These are phyloP conservation scores for Magnusiomyces magnusii DNA, from an alignment of 1,139 yeast genomes.

Conservation along the genomic window DNA sequence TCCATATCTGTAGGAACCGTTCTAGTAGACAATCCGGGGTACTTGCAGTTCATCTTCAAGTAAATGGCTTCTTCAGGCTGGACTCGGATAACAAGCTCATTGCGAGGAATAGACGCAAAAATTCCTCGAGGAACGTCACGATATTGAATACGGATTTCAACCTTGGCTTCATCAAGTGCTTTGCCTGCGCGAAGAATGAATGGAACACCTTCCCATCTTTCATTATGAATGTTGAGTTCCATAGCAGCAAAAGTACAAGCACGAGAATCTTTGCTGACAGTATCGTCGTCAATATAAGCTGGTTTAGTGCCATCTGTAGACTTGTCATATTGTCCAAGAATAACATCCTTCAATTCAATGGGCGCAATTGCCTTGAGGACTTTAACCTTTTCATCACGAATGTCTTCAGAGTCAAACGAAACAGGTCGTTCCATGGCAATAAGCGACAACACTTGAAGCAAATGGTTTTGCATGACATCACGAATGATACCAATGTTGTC, in stretches of 20 bases:
- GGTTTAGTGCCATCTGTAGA: slow-evolving; percentile 88
- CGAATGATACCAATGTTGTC: slow-evolving; percentile 93
- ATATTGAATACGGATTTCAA: slow-evolving; percentile 90
- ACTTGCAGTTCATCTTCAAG: slow-evolving; percentile 83
- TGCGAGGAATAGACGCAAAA: slow-evolving; percentile 74
- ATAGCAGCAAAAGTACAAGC: slow-evolving; percentile 92
- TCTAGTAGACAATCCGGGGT: slow-evolving; percentile 81
- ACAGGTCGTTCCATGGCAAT: slow-evolving; percentile 95
- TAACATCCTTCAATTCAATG: slow-evolving; percentile 55
- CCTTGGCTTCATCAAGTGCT: slow-evolving; percentile 83
- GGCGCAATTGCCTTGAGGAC: slow-evolving; percentile 75
- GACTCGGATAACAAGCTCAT: slow-evolving; percentile 85
- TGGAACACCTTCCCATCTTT: slow-evolving; percentile 98
- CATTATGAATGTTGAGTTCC: slow-evolving; percentile 69
- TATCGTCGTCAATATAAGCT: slow-evolving; percentile 83
- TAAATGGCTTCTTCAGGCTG: slow-evolving; percentile 96
- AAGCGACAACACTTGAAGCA: slow-evolving; percentile 84
- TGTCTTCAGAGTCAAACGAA: slow-evolving; percentile 81
- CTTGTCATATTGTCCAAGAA: slow-evolving; percentile 81
- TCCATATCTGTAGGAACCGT: slow-evolving; percentile 86
- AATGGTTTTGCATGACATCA: slow-evolving; percentile 97
- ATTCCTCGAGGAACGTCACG: slow-evolving; percentile 79
- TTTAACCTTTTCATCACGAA: slow-evolving; percentile 94
- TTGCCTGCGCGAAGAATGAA: slow-evolving; percentile 94
- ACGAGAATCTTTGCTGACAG: slow-evolving; percentile 75